Evolutionary conservation across 495 filamentous ascomycete species (phyloP).

Genomic region (Astrothelium macrocarpum): DNA sequence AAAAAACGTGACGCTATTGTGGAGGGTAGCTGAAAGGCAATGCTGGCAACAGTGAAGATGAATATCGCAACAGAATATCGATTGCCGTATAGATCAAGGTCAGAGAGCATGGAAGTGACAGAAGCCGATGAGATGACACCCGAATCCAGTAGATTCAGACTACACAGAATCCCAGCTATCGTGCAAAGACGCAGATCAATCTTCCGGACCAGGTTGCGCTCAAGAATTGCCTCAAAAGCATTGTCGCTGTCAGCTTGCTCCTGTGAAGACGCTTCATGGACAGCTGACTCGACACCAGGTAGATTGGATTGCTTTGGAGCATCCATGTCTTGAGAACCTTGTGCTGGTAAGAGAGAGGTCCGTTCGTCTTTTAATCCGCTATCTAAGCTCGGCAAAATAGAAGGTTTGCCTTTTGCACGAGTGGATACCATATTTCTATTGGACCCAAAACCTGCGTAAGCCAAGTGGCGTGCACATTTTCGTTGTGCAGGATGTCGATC

Average conservation of each 20-base stretch:
- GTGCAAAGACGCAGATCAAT: conserved; percentile 65
- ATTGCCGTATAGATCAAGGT: conserved; percentile 55
- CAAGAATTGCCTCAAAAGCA: conserved; percentile 8
- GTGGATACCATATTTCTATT: background rate
- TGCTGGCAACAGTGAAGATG: conserved; percentile 67
- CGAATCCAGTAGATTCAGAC: conserved; percentile 61
- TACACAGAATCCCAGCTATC: conserved; percentile 64
- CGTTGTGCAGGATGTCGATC: too few species aligned
- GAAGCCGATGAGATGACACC: conserved; percentile 71
- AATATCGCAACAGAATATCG: conserved; percentile 66
- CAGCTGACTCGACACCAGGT: background rate
- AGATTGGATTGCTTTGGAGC: background rate
- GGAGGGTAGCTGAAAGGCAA: conserved; percentile 65
- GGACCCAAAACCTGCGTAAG: background rate
- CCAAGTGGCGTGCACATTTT: too few species aligned
- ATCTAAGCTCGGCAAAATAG: background rate
- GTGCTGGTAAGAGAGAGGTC: background rate
- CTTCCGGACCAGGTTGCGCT: conserved; percentile 47
- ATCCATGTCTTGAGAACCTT: background rate
- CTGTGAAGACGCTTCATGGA: background rate
- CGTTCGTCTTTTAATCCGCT: background rate
- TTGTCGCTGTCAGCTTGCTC: background rate
- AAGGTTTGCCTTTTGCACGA: background rate
- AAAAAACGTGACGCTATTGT: conserved; percentile 60
- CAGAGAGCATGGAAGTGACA: conserved; percentile 61